These are phyloP conservation scores for Boletus pseudo-olivaceus DNA, from an alignment of 768 basidiomycete species.

Conservation along the genomic window DNA sequence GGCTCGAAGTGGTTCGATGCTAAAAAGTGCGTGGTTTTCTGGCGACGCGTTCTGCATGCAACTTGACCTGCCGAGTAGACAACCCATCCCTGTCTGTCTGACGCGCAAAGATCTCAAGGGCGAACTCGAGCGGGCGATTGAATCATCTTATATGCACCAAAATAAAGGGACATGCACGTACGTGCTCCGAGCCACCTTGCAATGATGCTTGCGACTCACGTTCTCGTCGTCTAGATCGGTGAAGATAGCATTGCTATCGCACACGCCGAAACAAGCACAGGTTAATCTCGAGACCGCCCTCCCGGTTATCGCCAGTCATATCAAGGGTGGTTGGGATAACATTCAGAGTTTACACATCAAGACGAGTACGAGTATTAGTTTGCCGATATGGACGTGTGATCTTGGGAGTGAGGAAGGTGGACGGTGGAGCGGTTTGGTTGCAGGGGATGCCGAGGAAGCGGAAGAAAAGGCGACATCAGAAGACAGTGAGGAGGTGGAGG, in stretches of 20 bases:
- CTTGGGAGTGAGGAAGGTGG: constrained; percentile 48
- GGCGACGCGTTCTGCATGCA: background rate
- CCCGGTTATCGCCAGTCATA: constrained; percentile 64
- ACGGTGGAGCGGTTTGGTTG: constrained; percentile 30
- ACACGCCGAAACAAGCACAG: constrained; percentile 68
- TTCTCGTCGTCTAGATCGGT: constrained; percentile 54
- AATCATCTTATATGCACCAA: constrained; percentile 94
- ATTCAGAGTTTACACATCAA: constrained; percentile 88
- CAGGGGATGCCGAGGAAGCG: background rate
- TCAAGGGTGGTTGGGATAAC: constrained; percentile 87
- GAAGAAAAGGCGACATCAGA: background rate
- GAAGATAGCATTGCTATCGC: constrained; percentile 74
- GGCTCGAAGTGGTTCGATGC: constrained; percentile 92
- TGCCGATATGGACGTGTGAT: constrained; percentile 89
- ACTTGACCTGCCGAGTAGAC: constrained; percentile 45
- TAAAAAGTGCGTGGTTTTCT: constrained; percentile 70
- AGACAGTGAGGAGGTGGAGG: background rate
- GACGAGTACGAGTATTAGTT: constrained; percentile 72
- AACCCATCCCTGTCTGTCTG: constrained; percentile 92
- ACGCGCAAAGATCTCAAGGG: constrained; percentile 86
- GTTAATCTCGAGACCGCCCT: constrained; percentile 77
- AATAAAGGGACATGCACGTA: constrained; percentile 92
- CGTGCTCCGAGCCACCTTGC: constrained; percentile 29
- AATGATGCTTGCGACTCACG: background rate
- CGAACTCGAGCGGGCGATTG: constrained; percentile 89